These are phyloP conservation scores for Diplodia scrobiculata DNA, from an alignment of 2,329 filamentous ascomycete genomes.

Conservation along the genomic window DNA sequence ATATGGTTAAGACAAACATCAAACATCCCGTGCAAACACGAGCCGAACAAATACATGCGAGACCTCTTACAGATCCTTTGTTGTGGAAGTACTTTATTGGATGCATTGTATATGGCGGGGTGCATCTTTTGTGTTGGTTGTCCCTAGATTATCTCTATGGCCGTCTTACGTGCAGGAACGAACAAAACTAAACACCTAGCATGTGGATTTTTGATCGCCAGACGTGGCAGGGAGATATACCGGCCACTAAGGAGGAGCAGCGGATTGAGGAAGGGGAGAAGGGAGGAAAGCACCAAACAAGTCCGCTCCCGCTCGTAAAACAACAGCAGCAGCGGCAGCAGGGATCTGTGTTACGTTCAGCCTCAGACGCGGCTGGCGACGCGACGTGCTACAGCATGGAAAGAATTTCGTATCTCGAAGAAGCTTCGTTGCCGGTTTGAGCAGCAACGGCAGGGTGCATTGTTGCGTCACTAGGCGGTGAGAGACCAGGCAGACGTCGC, in stretches of 20 bases:
- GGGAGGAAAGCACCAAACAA: too few species aligned
- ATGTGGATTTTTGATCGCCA: not conserved
- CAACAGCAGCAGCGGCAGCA: too few species aligned
- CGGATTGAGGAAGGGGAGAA: too few species aligned
- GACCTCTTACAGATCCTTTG: not conserved
- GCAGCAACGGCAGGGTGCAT: too few species aligned
- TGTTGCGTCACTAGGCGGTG: not conserved
- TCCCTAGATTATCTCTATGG: not conserved
- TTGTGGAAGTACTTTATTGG: not conserved
- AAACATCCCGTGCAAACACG: not conserved
- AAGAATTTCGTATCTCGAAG: too few species aligned
- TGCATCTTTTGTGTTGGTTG: not conserved
- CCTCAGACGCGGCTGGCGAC: too few species aligned
- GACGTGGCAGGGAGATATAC: too few species aligned
- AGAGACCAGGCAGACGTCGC: not conserved
- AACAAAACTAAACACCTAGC: not conserved
- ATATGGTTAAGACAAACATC: not conserved
- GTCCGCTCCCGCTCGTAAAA: too few species aligned
- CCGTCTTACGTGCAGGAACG: conserved; percentile 11
- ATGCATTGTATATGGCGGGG: not conserved
- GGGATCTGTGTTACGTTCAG: too few species aligned
- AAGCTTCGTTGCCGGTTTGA: too few species aligned
- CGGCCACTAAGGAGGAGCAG: too few species aligned
- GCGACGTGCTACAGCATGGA: too few species aligned
- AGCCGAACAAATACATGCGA: not conserved